Evolutionary conservation across 2,329 filamentous ascomycete species (phyloP), one percentile per base, ranked within the genome.

Genomic region (Diaporthe sp.): DNA sequence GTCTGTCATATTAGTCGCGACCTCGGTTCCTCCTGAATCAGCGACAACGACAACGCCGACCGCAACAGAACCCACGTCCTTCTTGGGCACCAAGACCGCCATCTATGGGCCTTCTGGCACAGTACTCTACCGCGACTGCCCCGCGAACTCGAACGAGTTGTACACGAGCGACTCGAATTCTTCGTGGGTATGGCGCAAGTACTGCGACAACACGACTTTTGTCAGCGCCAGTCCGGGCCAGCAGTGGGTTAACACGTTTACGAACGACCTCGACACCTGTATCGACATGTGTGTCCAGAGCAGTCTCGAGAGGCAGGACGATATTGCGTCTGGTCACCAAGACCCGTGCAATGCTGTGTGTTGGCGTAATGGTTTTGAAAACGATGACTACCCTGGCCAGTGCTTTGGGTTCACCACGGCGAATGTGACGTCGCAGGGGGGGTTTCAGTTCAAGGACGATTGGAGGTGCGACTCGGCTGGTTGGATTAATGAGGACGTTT

Each of bases 381-480:
- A 56, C 17, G 27, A 35, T 10, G 53, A 56, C 19, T 30, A 56
- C 22, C 53, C 53, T 19, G 53, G 53, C 53, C 53, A 56, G 27
- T 56, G 53, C 53, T 56, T 35, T 22, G 53, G 53, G 17, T 56
- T 35, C 53, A 56, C 53, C 17, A 56, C 53, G 17, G 53, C 30
- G 17, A 56, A 56, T 22, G 15, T 12, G 53, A 56, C 53, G 8
- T 9, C 27, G 1, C 22, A 19, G 53, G 53, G 53, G 2, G 53
- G 30, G 30, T 56, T 56, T 56, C 53, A 56, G 30, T 56, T 56
- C 17, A 19, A 56, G 8, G 17, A 35, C 19, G 53, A 56, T 30
- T 56, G 53, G 53, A 56, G 53, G 53, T 56, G 53, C 17, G 53
- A 56, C 30, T 56, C 53, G 53, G 53, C 53, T 17, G 53, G 53